Evolutionary conservation across 441 rosid species (phyloP).

Genomic region (Adansonia madagascariensis): DNA sequence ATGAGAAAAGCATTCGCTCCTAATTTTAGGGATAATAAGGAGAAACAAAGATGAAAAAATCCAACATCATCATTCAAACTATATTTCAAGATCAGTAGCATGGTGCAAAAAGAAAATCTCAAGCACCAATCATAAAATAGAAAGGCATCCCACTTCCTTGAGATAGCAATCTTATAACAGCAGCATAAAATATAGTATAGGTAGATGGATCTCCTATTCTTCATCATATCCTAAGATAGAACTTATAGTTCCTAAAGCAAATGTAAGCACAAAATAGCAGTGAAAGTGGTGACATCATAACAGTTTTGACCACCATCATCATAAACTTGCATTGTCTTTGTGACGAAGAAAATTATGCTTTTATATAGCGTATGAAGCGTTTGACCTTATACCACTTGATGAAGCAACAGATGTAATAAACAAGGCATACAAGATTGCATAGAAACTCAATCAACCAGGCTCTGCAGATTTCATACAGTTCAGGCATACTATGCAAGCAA

Average conservation of each 20-base stretch:
- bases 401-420: neutral
- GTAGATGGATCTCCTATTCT: neutral
- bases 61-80: neutral
- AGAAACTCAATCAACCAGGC: neutral
- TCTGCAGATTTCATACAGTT: neutral
- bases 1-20: neutral
- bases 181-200: neutral
- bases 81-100: neutral
- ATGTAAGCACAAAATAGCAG: neutral
- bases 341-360: neutral
- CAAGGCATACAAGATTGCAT: neutral
- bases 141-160: neutral
- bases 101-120: neutral
- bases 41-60: neutral
- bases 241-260: neutral
- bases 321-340: neutral
- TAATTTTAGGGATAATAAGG: neutral
- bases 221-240: slow-evolving; percentile 5
- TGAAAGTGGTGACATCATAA: neutral
- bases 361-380: neutral
- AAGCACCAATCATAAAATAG: neutral
- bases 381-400: neutral
- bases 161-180: neutral
- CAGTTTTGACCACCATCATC: neutral
- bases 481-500: slow-evolving; percentile 1